These are phyloP conservation scores for Penicillium pulvis DNA, from an alignment of 495 filamentous ascomycete species.

Conservation along the genomic window DNA sequence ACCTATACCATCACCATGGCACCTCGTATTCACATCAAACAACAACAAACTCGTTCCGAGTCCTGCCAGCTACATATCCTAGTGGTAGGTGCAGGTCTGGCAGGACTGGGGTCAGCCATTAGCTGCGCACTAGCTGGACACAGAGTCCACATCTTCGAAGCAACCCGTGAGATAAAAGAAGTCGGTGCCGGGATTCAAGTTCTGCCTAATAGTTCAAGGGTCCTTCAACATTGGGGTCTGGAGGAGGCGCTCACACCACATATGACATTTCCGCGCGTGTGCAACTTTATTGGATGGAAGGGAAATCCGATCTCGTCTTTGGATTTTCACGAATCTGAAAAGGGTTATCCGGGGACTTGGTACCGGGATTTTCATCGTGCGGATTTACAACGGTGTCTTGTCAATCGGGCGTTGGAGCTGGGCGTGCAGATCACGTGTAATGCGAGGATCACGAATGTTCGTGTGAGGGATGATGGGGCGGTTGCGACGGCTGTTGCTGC, in stretches of 20 bases:
- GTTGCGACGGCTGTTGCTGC: slow-evolving; percentile 29
- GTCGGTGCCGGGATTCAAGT: slow-evolving; percentile 55
- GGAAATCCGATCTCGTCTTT: slow-evolving; percentile 53
- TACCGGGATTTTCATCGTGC: slow-evolving; percentile 64
- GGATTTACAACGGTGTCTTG: slow-evolving; percentile 54
- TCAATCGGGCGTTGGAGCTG: slow-evolving; percentile 53
- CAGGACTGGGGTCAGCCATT: slow-evolving; percentile 64
- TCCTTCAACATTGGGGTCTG: slow-evolving; percentile 57
- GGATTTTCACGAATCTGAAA: slow-evolving; percentile 48
- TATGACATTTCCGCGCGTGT: slow-evolving; percentile 53
- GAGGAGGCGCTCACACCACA: slow-evolving; percentile 47
- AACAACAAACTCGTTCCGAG: slow-evolving; percentile 16
- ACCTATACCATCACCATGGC: slow-evolving; percentile 17
- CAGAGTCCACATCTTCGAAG: slow-evolving; percentile 60
- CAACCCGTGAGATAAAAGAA: slow-evolving; percentile 57
- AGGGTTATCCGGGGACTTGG: slow-evolving; percentile 50
- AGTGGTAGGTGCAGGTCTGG: slow-evolving; percentile 66
- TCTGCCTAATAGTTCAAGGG: slow-evolving; percentile 56
- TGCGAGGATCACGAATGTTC: slow-evolving; percentile 44
- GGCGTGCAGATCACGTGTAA: slow-evolving; percentile 50
- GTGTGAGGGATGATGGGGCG: slow-evolving; percentile 26
- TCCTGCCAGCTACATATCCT: slow-evolving; percentile 34
- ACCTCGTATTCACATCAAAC: slow-evolving; percentile 22
- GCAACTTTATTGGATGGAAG: slow-evolving; percentile 56
- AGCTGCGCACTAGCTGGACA: slow-evolving; percentile 62